phyloP scores from a whole-genome alignment of 2,329 filamentous ascomycete genomes.

The Monilinia fructigena region DNA sequence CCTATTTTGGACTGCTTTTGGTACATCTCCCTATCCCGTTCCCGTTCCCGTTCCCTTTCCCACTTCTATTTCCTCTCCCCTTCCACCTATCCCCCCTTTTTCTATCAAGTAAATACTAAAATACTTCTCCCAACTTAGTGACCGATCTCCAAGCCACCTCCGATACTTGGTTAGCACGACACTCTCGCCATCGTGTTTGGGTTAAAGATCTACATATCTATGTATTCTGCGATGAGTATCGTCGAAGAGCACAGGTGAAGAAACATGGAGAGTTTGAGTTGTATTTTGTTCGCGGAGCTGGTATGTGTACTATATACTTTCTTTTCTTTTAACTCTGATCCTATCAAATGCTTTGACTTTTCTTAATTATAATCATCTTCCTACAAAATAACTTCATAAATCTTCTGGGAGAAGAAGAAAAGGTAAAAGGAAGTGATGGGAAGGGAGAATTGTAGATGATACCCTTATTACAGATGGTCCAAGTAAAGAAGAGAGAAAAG shows the following conservation, averaged over 20 bases:
- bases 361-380: too few species aligned
- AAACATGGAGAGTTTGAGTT: constrained; percentile 39
- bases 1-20: constrained; percentile 64
- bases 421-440: not conserved
- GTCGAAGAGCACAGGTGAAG: constrained; percentile 52
- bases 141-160: constrained; percentile 50
- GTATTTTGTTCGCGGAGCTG: constrained; percentile 35
- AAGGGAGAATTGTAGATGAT: not conserved
- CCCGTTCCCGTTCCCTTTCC: not conserved
- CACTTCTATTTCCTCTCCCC: not conserved
- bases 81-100: not conserved
- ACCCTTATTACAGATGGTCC: not conserved
- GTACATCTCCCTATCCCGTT: constrained; percentile 41
- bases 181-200: constrained; percentile 49
- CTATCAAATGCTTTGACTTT: too few species aligned
- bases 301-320: constrained; percentile 28
- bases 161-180: constrained; percentile 51
- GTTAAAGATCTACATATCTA: constrained; percentile 57
- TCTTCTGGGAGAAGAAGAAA: too few species aligned
- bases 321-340: not conserved
- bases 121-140: constrained; percentile 42
- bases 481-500: not conserved
- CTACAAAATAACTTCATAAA: too few species aligned
- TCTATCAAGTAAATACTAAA: not conserved
- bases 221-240: constrained; percentile 58